Conservation (phyloP, 139 green algal species). For the Auxenochlorella pyrenoidosa region DNA sequence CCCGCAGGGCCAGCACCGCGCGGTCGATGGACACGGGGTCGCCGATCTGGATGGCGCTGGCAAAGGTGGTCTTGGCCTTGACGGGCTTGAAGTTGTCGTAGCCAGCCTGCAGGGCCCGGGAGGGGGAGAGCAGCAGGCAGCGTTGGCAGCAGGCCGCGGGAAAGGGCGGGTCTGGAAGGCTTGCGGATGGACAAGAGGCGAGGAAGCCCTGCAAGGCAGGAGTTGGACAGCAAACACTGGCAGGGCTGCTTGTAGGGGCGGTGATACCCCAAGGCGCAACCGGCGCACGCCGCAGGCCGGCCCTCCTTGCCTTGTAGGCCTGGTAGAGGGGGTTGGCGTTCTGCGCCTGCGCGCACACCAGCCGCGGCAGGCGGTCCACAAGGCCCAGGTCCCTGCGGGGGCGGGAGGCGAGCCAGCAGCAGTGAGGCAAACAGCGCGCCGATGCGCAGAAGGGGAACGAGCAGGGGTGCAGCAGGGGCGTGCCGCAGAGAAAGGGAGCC, state of each 20-base stretch:
- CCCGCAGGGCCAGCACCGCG: conserved; percentile 95
- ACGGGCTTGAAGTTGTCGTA: conserved; percentile 88
- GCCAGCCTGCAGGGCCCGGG: conserved; percentile 52
- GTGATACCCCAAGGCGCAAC: too few relatives aligned
- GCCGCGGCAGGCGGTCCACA: conserved; percentile 88
- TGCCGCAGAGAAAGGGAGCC: too few relatives aligned
- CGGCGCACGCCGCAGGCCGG: too few relatives aligned
- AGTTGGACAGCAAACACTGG: too few relatives aligned
- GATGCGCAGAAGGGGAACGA: not conserved
- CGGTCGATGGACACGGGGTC: conserved; percentile 98
- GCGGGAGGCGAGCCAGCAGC: not conserved
- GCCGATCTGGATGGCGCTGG: conserved; percentile 98
- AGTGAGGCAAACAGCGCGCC: too few relatives aligned
- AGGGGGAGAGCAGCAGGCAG: too few relatives aligned
- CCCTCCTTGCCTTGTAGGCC: conserved; percentile 75
- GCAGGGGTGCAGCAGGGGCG: not conserved
- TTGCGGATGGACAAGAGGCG: too few relatives aligned
- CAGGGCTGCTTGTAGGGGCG: too few relatives aligned
- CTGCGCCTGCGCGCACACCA: conserved; percentile 88
- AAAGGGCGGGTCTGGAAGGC: too few relatives aligned
- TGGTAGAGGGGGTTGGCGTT: conserved; percentile 99
- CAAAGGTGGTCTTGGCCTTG: conserved; percentile 96
- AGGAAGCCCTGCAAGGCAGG: too few relatives aligned
- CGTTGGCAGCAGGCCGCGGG: too few relatives aligned
- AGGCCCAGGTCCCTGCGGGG: conserved; percentile 90